phyloP scores from a whole-genome alignment of 2,329 filamentous ascomycete species.

The Aspergillus spinulosporus region DNA sequence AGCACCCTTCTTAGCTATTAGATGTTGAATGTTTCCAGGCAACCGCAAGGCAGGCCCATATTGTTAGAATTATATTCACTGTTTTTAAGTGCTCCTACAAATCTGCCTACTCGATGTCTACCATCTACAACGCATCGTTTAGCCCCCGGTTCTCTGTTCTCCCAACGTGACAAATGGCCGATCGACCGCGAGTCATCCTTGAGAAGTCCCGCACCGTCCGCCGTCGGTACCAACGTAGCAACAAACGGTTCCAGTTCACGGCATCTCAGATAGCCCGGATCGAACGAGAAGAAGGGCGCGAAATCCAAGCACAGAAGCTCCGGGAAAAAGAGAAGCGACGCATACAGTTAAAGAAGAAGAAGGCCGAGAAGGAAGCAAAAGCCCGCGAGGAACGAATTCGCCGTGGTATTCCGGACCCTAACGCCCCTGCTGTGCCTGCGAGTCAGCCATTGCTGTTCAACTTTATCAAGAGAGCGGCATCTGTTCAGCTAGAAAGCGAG shows the following conservation, averaged over 20 bases:
- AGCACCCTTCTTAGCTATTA: background rate
- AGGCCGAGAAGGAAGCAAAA: constrained; percentile 36
- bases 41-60: background rate
- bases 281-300: constrained; percentile 45
- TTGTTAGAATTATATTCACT: background rate
- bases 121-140: background rate
- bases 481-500: constrained; percentile 12
- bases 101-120: constrained; percentile 6
- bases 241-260: constrained; percentile 38
- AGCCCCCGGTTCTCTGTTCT: background rate
- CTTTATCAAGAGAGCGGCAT: constrained; percentile 29
- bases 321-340: constrained; percentile 38
- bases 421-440: constrained; percentile 32
- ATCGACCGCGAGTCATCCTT: constrained; percentile 34
- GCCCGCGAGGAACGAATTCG: constrained; percentile 36
- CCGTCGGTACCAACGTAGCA: constrained; percentile 41
- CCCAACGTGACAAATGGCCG: constrained; percentile 28
- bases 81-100: background rate
- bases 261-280: constrained; percentile 38
- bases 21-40: constrained; percentile 6
- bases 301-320: constrained; percentile 42
- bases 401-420: constrained; percentile 34
- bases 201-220: constrained; percentile 43
- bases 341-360: constrained; percentile 37
- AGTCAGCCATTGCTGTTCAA: constrained; percentile 39